phyloP scores from a whole-genome alignment of 1,284 basidiomycete genomes.

The Boletellus sp. region DNA sequence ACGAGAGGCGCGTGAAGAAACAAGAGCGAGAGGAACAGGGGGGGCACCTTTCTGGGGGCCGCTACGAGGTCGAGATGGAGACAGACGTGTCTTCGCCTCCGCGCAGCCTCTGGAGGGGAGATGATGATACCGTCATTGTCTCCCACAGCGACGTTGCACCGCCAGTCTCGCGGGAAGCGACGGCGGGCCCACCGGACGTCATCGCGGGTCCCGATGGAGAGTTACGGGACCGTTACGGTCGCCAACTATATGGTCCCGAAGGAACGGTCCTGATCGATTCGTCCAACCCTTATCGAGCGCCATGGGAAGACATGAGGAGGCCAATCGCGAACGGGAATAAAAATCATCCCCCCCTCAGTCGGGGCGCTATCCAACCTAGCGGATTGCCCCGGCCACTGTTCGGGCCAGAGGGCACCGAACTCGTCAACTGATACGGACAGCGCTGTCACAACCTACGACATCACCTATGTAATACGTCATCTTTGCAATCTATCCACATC shows the following conservation, averaged over 20 bases:
- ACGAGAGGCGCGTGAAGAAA: conserved; percentile 7
- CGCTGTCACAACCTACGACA: neutral
- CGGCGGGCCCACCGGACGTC: neutral
- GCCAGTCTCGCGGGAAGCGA: conserved; percentile 1
- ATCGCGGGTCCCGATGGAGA: conserved; percentile 20
- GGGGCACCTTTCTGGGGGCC: conserved; percentile 1
- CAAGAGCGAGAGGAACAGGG: conserved; percentile 1
- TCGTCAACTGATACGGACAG: conserved; percentile 9
- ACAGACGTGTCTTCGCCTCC: neutral
- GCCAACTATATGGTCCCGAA: conserved; percentile 23
- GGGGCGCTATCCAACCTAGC: neutral
- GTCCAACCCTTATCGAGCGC: neutral
- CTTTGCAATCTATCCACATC: neutral
- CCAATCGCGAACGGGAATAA: neutral
- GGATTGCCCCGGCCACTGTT: conserved; percentile 3
- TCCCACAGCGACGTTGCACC: neutral
- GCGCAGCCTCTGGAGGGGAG: conserved; percentile 6
- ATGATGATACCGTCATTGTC: conserved; percentile 9
- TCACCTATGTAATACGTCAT: neutral
- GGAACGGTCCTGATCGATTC: conserved; percentile 20
- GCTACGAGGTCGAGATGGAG: conserved; percentile 20
- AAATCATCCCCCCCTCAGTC: neutral
- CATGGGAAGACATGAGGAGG: conserved; percentile 5
- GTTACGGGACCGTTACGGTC: conserved; percentile 14
- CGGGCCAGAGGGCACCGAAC: conserved; percentile 22